phyloP scores from a whole-genome alignment of 805 yeast species.

The Candida michaelii region DNA sequence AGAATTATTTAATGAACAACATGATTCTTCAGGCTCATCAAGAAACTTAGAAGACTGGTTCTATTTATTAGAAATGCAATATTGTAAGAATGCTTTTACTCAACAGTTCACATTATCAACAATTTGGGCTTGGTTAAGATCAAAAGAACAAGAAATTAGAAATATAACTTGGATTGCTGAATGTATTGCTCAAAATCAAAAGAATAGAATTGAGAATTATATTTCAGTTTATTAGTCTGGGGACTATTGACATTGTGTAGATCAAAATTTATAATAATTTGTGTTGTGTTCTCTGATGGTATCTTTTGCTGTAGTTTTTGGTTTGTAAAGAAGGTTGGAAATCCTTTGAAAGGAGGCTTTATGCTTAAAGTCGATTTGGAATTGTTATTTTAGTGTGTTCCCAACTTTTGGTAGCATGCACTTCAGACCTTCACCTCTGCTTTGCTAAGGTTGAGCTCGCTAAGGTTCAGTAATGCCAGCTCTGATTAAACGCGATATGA shows the following conservation, averaged over 20 bases:
- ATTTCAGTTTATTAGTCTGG: conserved; percentile 71
- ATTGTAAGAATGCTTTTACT: conserved; percentile 89
- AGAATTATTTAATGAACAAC: conserved; percentile 46
- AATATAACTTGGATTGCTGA: conserved; percentile 99
- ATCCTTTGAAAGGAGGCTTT: no score
- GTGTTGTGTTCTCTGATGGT: no score
- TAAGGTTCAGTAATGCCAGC: no score
- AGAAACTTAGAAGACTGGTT: conserved; percentile 91
- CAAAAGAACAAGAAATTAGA: conserved; percentile 94
- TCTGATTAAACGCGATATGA: conserved; percentile 1
- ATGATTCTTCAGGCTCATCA: conserved; percentile 31
- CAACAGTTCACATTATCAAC: conserved; percentile 92
- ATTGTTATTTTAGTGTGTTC: no score
- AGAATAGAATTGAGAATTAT: conserved; percentile 87
- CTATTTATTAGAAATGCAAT: conserved; percentile 86
- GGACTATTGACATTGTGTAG: not conserved
- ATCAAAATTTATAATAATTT: no score
- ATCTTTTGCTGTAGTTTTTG: no score
- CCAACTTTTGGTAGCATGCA: no score
- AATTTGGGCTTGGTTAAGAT: conserved; percentile 94
- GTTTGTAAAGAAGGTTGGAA: no score
- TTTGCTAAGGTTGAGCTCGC: no score
- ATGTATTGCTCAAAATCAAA: conserved; percentile 98
- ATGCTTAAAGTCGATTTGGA: no score
- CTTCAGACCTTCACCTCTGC: no score